Evolutionary conservation across 2,329 filamentous ascomycete genomes (phyloP), one percentile per base, ranked within the genome.

Genomic region (Torrubiella hemipterigena): DNA sequence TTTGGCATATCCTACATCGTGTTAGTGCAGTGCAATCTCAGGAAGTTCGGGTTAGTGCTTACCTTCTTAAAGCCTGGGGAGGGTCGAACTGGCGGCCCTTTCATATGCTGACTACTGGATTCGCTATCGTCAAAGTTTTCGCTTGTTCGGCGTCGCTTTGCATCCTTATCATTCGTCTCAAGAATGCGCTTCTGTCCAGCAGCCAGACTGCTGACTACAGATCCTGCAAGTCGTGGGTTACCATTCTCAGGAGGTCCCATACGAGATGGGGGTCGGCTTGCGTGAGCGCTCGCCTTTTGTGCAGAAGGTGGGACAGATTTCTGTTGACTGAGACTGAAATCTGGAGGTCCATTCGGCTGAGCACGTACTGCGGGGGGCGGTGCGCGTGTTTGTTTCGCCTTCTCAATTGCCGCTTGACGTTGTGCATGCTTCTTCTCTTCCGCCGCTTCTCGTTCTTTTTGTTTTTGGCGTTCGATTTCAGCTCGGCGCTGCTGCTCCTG

Each of bases 21-120:
- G 44, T 67, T 50, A 68, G 56, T n/a, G n/a, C n/a, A n/a, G n/a
- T n/a, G n/a, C n/a, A n/a, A n/a, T n/a, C n/a, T n/a, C n/a, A n/a
- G n/a, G n/a, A 33, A 39, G 44, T 23, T 20, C 17, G 17, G 11
- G 24, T 20, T 16, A 11, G 36, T 30, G 34, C 63, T 56, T 59
- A 83, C 77, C 70, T 85, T 87, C 54, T 73, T 74, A 45, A 67
- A 60, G 21, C 61, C 65, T 29, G 69, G 77, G 3, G 84, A 93
- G 38, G 86, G 84, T 36, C 87, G 76, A 42, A 93, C 84, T 6
- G 86, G 85, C 31, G 85, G 83, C 11, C 80, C 82, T 61, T 87
- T 91, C 44, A 87, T 67, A 35, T 60, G 59, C 27, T 73, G 65
- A 24, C 72, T 67, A 34, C 73, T 65, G 47, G 65, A 65, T 28